phyloP scores from a whole-genome alignment of 805 yeast species.

The Lipomyces spencermartinsiae region DNA sequence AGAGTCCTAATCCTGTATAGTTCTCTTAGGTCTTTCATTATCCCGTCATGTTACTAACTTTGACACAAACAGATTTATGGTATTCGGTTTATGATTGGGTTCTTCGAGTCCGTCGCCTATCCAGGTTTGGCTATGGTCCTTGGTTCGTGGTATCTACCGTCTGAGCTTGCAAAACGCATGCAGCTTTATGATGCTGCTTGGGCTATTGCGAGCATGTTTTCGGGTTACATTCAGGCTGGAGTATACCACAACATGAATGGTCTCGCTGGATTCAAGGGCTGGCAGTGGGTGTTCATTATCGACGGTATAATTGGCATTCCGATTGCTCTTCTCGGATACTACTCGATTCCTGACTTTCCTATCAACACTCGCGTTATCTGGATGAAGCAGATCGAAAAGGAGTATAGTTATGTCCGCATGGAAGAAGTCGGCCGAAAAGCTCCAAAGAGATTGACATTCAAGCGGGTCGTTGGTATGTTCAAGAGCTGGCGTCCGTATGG shows the following conservation, averaged over 20 bases:
- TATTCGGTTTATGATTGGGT: constrained; percentile 27
- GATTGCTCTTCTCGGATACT: constrained; percentile 27
- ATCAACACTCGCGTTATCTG: constrained; percentile 56
- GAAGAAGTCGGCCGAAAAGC: constrained; percentile 25
- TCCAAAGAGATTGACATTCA: constrained; percentile 20
- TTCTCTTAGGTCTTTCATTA: constrained; percentile 51
- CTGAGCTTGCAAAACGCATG: constrained; percentile 65
- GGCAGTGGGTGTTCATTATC: constrained; percentile 52
- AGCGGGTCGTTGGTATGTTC: constrained; percentile 11
- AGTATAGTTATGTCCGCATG: constrained; percentile 25
- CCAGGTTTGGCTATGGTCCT: constrained; percentile 51
- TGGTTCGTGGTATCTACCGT: constrained; percentile 57
- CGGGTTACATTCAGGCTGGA: constrained; percentile 68
- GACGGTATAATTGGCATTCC: constrained; percentile 28
- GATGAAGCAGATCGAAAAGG: constrained; percentile 48
- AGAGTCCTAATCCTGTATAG: constrained; percentile 47
- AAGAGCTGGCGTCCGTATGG: constrained; percentile 28
- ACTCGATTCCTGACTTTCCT: constrained; percentile 69
- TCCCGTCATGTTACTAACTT: constrained; percentile 20
- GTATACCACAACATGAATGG: constrained; percentile 58
- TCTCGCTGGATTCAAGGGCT: constrained; percentile 60
- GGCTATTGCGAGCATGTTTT: constrained; percentile 64
- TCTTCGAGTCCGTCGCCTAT: constrained; percentile 64
- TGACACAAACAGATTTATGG: constrained; percentile 5
- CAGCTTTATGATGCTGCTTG: constrained; percentile 67